Percentiles rank a stretch among this genome's conserved stretches.
phyloP scores from a whole-genome alignment of 345 rosid species.

The Brassica carinata region DNA sequence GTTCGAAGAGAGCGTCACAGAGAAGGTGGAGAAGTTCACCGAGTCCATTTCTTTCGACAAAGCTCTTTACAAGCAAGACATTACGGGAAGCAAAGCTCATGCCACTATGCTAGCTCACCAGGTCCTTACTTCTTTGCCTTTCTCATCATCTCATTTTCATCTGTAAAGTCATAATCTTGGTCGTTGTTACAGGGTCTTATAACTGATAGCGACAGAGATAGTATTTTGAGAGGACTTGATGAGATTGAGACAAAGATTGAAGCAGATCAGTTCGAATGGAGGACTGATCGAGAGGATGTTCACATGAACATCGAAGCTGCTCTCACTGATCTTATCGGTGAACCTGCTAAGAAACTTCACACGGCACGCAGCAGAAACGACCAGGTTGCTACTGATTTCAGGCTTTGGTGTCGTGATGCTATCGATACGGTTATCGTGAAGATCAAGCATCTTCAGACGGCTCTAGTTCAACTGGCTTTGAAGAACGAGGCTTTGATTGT shows the following conservation, averaged over 20 bases:
- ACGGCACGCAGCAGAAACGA: conserved; percentile 94
- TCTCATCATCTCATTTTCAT: background rate
- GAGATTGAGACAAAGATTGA: conserved; percentile 68
- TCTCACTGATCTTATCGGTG: conserved; percentile 86
- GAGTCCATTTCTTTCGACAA: conserved; percentile 78
- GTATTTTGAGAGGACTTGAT: conserved; percentile 75
- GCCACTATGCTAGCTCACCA: conserved; percentile 91
- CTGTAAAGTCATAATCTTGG: background rate
- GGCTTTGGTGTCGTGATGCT: conserved; percentile 97
- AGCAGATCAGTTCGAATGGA: conserved; percentile 76
- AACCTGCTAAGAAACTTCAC: conserved; percentile 96
- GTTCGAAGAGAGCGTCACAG: conserved; percentile 87
- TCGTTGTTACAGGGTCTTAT: conserved; percentile 62
- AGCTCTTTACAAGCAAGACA: conserved; percentile 84
- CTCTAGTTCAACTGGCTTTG: conserved; percentile 73
- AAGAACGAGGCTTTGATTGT: conserved; percentile 68
- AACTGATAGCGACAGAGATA: conserved; percentile 59
- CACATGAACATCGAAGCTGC: conserved; percentile 99
- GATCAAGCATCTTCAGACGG: conserved; percentile 59
- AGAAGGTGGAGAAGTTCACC: conserved; percentile 83
- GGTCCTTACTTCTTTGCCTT: conserved; percentile 36
- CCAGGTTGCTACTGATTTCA: conserved; percentile 89
- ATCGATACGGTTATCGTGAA: conserved; percentile 64
- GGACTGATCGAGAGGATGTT: conserved; percentile 93
- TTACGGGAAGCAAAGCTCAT: conserved; percentile 93